These are phyloP conservation scores for Panaeolus cyanescens DNA, from an alignment of 768 basidiomycete genomes.

Conservation along the genomic window DNA sequence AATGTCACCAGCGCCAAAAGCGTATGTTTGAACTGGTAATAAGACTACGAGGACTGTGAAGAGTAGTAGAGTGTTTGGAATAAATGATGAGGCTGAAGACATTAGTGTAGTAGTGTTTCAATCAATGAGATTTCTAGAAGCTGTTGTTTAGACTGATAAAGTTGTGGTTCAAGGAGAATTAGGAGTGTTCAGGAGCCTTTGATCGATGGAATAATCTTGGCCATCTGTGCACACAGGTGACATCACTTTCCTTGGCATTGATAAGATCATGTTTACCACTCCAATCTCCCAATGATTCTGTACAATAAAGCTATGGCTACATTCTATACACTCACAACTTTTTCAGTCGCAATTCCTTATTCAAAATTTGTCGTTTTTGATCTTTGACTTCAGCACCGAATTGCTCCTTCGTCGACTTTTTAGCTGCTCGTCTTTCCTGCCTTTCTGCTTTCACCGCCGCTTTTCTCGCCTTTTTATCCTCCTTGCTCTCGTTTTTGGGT, in stretches of 20 bases:
- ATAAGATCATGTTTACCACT: constrained; percentile 6
- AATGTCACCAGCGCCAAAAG: constrained; percentile 70
- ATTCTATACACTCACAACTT: constrained; percentile 36
- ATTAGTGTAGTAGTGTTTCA: constrained; percentile 16
- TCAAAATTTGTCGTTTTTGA: constrained; percentile 54
- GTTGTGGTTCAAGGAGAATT: constrained; percentile 1
- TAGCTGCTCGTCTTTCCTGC: constrained; percentile 64
- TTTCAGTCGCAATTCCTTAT: constrained; percentile 45
- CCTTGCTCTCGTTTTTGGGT: constrained; percentile 73
- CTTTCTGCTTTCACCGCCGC: constrained; percentile 66
- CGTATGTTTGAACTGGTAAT: constrained; percentile 44
- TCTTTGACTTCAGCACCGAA: constrained; percentile 65
- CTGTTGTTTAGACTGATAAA: constrained; percentile 9
- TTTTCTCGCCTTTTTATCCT: constrained; percentile 75
- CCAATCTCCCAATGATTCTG: not conserved
- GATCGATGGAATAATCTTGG: constrained; percentile 10
- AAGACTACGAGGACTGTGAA: constrained; percentile 40
- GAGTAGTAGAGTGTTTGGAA: constrained; percentile 34
- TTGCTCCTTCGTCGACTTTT: constrained; percentile 64
- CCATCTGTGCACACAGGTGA: constrained; percentile 1
- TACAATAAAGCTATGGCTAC: not conserved
- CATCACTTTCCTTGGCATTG: constrained; percentile 8
- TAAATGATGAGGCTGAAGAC: constrained; percentile 29
- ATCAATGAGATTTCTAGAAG: not conserved
- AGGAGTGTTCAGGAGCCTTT: constrained; percentile 10